Evolutionary conservation across 2,329 filamentous ascomycete species (phyloP), one percentile per base, ranked within the genome.

Genomic region (Fusarium sp.): DNA sequence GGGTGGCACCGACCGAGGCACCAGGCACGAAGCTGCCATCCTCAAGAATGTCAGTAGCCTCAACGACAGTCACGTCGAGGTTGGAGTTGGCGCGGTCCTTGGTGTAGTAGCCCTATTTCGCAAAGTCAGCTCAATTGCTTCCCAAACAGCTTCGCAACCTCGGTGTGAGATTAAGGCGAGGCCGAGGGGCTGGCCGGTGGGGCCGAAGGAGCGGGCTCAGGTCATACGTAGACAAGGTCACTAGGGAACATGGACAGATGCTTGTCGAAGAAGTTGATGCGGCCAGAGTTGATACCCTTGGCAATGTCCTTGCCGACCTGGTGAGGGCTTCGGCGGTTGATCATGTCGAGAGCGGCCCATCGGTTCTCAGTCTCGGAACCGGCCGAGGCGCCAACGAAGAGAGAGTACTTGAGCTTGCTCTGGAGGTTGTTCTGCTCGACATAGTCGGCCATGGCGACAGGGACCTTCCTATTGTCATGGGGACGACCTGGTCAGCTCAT

Each of bases 191-290:
- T 52, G 62, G 64, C 34, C 43, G 67, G 67, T 71, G 67, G 73
- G 64, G 70, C 72, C 50, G 45, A 61, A 70, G 56, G 39, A 27
- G 34, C 27, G 54, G 50, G 35, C 34, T 54, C 54, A 30, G 39
- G 50, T 48, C 85, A 80, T 84, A 92, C 90, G 82, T 97, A 97
- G 82, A 96, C 93, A 74, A 97, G 86, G 81, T 97, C 95, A 43
- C 92, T 89, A 5, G 95, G 95, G 82, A 97, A 97, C 95, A 97
- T 97, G 84, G 92, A 95, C 81, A 97, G 83, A 85, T 97, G 95
- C 86, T 97, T 97, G 83, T 97, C 95, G 81, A 97, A 97, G 84
- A 97, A 97, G 73, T 96, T 92, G 85, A 97, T 97, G 76, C 92
- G 89, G 50, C 95, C 95, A 77, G 92, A 91, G 83, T 97, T 97